Conservation (phyloP, 345 rosid genomes). For the Eucalyptus pumila region DNA sequence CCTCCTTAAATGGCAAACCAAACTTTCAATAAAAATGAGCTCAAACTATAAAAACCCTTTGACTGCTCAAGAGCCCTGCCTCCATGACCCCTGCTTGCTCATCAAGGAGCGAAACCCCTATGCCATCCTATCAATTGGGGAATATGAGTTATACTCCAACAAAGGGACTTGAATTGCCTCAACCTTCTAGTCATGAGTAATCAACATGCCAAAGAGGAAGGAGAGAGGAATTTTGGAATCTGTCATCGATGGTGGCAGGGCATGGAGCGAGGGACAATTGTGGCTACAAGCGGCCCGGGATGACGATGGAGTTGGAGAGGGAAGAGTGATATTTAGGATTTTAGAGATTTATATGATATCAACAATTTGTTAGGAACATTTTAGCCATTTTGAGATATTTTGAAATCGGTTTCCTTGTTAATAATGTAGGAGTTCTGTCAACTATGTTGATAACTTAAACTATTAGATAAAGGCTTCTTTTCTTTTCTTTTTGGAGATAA, state of each 20-base stretch:
- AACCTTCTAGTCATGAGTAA: neutral
- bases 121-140: too few relatives aligned
- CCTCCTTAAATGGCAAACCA: too few relatives aligned
- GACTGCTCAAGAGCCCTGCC: rapidly evolving
- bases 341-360: neutral
- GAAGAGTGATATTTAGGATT: neutral
- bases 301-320: neutral
- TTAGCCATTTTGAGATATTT: neutral
- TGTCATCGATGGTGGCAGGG: neutral
- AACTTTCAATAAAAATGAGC: too few relatives aligned
- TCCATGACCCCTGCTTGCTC: too few relatives aligned
- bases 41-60: too few relatives aligned
- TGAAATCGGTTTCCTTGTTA: neutral
- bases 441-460: neutral
- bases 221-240: neutral
- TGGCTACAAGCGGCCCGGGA: neutral
- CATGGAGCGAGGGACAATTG: neutral
- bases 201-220: neutral
- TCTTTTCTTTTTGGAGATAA: neutral
- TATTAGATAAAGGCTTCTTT: rapidly evolving
- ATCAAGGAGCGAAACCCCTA: too few relatives aligned
- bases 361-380: neutral
- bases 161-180: neutral
- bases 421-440: neutral
- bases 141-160: too few relatives aligned